phyloP scores from a whole-genome alignment of 1,284 basidiomycete genomes.

The Amylostereum areolatum region DNA sequence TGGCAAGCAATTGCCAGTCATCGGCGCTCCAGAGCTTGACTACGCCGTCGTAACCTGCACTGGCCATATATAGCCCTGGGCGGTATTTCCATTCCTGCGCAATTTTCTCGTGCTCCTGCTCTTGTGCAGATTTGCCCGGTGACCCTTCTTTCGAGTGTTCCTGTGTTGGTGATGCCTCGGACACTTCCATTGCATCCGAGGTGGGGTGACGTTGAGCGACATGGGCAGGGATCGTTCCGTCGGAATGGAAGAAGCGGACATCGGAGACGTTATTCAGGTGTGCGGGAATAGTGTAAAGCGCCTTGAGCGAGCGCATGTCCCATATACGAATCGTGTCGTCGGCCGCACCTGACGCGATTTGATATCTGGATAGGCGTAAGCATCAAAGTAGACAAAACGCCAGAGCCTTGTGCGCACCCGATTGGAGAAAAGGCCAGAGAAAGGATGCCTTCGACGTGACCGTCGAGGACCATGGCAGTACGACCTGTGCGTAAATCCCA shows the following conservation, averaged over 20 bases:
- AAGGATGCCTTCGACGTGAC: slow-evolving; percentile 93
- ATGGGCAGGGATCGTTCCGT: slow-evolving; percentile 23
- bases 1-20: slow-evolving; percentile 91
- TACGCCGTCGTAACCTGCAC: slow-evolving; percentile 91
- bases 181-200: slow-evolving; percentile 24
- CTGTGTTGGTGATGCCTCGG: neutral
- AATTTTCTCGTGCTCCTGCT: slow-evolving; percentile 7
- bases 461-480: slow-evolving; percentile 97
- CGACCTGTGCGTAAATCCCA: slow-evolving; percentile 96
- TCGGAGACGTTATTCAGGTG: slow-evolving; percentile 95
- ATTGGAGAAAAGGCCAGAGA: slow-evolving; percentile 93
- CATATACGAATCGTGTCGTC: slow-evolving; percentile 98
- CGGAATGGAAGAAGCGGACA: slow-evolving; percentile 84
- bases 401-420: slow-evolving; percentile 52
- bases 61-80: slow-evolving; percentile 89
- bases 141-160: slow-evolving; percentile 6
- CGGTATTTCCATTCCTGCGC: slow-evolving; percentile 67
- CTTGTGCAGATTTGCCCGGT: slow-evolving; percentile 4
- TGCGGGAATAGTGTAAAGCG: slow-evolving; percentile 95
- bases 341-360: slow-evolving; percentile 93
- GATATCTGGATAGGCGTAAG: slow-evolving; percentile 57
- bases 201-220: slow-evolving; percentile 29
- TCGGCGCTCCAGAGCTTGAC: slow-evolving; percentile 98
- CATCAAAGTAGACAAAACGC: slow-evolving; percentile 9
- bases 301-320: slow-evolving; percentile 91